Percentiles rank a stretch among this genome's conserved stretches.
phyloP scores from a whole-genome alignment of 164 flowering plant genomes.

The Protea cynaroides region DNA sequence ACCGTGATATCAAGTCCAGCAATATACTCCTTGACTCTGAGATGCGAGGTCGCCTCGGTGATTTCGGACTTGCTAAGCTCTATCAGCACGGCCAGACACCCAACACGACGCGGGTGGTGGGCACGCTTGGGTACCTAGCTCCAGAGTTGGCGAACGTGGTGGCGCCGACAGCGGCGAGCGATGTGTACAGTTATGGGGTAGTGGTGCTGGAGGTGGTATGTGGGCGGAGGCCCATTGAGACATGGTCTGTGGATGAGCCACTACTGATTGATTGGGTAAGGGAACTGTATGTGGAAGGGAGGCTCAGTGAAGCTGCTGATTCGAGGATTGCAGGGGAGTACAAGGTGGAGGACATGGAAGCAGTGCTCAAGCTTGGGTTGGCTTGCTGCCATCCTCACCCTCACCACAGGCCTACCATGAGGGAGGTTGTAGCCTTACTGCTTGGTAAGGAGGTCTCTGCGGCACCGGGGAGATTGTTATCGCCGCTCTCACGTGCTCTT shows the following conservation, averaged over 20 bases:
- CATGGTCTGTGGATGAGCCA: conserved; percentile 39
- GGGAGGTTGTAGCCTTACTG: conserved; percentile 51
- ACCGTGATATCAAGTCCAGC: conserved; percentile 77
- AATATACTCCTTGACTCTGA: conserved; percentile 61
- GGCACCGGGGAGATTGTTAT: conserved; percentile 7
- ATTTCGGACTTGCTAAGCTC: conserved; percentile 77
- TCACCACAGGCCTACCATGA: conserved; percentile 55
- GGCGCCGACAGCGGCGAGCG: conserved; percentile 44
- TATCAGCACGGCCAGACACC: conserved; percentile 58
- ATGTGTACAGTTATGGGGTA: conserved; percentile 80
- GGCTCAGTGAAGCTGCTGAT: conserved; percentile 54
- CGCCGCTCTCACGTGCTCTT: neutral
- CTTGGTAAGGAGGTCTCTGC: conserved; percentile 14
- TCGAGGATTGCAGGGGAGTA: conserved; percentile 44
- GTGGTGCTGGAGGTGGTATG: conserved; percentile 73
- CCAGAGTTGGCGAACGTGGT: conserved; percentile 59
- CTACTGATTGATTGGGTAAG: conserved; percentile 74
- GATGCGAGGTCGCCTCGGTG: conserved; percentile 62
- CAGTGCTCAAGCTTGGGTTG: conserved; percentile 60
- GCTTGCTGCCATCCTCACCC: conserved; percentile 81
- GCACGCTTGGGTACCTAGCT: conserved; percentile 83
- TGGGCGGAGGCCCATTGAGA: conserved; percentile 69
- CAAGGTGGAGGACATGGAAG: conserved; percentile 50
- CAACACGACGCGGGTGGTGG: conserved; percentile 64
- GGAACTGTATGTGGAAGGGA: conserved; percentile 42